A percentile compares a stretch with the other conserved stretches of the same genome.
Evolutionary conservation across 139 green algal genomes (phyloP).

Genomic region (Micractinium sp.): DNA sequence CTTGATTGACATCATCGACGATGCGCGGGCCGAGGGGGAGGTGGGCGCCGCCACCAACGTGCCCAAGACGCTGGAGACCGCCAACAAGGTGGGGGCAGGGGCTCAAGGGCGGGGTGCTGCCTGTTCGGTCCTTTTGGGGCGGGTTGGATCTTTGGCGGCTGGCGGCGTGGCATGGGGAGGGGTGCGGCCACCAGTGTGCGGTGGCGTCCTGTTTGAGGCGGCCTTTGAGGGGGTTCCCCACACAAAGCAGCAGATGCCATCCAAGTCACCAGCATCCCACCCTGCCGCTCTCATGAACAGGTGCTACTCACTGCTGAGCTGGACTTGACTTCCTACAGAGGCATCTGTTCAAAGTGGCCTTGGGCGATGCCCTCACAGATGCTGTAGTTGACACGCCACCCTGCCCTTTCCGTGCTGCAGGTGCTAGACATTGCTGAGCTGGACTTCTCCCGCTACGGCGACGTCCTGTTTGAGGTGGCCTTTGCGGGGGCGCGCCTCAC

Average conservation of each 20-base stretch:
- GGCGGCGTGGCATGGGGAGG: no score
- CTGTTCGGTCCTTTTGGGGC: no score
- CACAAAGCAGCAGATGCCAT: constrained; percentile 37
- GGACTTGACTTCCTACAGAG: background rate
- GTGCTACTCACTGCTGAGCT: background rate
- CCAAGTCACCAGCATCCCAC: no score
- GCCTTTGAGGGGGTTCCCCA: constrained; percentile 87
- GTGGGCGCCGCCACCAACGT: constrained; percentile 46
- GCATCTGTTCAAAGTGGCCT: background rate
- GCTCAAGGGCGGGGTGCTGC: no score
- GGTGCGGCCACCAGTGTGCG: constrained; percentile 64
- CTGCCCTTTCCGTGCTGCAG: background rate
- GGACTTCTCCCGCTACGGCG: constrained; percentile 95
- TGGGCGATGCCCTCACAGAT: background rate
- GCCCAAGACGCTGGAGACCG: constrained; percentile 79
- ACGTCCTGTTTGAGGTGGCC: constrained; percentile 95
- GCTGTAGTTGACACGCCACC: background rate
- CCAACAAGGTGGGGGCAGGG: constrained; percentile 61
- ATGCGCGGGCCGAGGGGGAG: constrained; percentile 60
- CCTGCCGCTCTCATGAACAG: no score
- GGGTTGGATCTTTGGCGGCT: no score
- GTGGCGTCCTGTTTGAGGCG: constrained; percentile 95
- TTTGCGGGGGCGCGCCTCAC: constrained; percentile 88
- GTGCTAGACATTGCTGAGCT: constrained; percentile 84
- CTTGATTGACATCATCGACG: constrained; percentile 85